phyloP scores from a whole-genome alignment of 106 monocot species.

The Alisma plantagoaquatica region DNA sequence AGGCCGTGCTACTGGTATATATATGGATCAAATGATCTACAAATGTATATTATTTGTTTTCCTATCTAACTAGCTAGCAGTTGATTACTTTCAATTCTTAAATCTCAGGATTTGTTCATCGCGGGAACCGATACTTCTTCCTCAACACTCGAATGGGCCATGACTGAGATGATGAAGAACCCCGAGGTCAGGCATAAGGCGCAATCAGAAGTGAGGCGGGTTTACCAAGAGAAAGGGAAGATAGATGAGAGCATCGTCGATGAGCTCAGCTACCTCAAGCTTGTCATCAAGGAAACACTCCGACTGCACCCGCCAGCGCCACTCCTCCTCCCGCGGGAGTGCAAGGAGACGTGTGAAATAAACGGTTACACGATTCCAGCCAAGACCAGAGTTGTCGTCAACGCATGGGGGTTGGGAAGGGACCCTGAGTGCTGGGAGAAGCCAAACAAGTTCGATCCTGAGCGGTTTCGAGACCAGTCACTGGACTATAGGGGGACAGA shows the following conservation, averaged over 20 bases:
- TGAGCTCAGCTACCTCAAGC: no score
- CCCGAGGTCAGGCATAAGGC: not conserved
- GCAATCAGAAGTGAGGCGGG: conserved; percentile 9
- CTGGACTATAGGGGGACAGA: conserved; percentile 4
- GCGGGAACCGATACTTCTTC: conserved; percentile 2
- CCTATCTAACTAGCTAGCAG: no score
- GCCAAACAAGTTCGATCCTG: conserved; percentile 18
- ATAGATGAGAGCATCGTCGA: no score
- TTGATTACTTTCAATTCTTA: no score
- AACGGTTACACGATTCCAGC: conserved; percentile 13
- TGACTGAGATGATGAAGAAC: conserved; percentile 4
- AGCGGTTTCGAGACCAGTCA: conserved; percentile 12
- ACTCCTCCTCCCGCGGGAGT: conserved; percentile 3
- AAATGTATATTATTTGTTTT: no score
- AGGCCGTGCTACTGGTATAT: no score
- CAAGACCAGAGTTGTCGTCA: conserved; percentile 7
- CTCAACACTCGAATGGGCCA: conserved; percentile 4
- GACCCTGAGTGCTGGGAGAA: conserved; percentile 19
- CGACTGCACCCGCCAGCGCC: conserved; percentile 5
- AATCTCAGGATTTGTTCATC: conserved; percentile 10
- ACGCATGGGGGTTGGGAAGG: conserved; percentile 18
- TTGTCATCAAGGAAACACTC: conserved; percentile 3
- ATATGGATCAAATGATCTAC: no score
- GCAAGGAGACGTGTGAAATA: not conserved
- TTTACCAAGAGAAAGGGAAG: no score